These are phyloP conservation scores for Ceratopteris richardii DNA, from an alignment of 75 land plant genomes.

Conservation along the genomic window DNA sequence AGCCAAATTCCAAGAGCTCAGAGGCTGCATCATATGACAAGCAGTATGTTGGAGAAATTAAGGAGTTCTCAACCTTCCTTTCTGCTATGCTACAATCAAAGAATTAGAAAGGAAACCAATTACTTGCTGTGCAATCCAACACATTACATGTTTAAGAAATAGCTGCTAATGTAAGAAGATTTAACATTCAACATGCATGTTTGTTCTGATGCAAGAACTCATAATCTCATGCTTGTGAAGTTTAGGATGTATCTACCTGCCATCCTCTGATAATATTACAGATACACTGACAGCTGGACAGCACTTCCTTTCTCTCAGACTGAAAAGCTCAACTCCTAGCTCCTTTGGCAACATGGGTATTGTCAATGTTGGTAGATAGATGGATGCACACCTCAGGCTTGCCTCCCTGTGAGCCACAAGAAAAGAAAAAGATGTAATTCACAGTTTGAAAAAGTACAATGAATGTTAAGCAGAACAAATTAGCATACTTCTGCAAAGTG, in stretches of 20 bases:
- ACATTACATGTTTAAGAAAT: not conserved
- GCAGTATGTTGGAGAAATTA: slow-evolving; percentile 81
- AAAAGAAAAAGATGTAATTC: slow-evolving; percentile 1
- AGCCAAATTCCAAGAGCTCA: slow-evolving; percentile 60
- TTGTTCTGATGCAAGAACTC: too few species aligned
- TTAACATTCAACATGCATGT: too few species aligned
- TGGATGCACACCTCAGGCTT: slow-evolving; percentile 75
- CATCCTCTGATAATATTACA: slow-evolving; percentile 65
- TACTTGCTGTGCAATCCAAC: too few species aligned
- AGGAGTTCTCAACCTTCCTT: slow-evolving; percentile 49
- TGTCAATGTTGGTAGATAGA: slow-evolving; percentile 79
- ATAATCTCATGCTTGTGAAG: too few species aligned
- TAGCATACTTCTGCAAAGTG: slow-evolving; percentile 44
- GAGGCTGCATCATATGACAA: slow-evolving; percentile 85
- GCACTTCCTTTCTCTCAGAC: slow-evolving; percentile 66
- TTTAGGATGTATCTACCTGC: slow-evolving; percentile 90
- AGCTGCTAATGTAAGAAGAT: too few species aligned
- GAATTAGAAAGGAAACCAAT: not conserved
- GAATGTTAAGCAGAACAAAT: not conserved
- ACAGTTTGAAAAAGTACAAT: not conserved
- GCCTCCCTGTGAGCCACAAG: slow-evolving; percentile 58
- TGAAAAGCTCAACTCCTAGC: slow-evolving; percentile 86
- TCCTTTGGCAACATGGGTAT: slow-evolving; percentile 93
- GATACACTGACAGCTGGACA: slow-evolving; percentile 82
- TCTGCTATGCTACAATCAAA: slow-evolving; percentile 71